Evolutionary conservation across 106 monocot genomes (phyloP).

Genomic region (Gastrodia elata): DNA sequence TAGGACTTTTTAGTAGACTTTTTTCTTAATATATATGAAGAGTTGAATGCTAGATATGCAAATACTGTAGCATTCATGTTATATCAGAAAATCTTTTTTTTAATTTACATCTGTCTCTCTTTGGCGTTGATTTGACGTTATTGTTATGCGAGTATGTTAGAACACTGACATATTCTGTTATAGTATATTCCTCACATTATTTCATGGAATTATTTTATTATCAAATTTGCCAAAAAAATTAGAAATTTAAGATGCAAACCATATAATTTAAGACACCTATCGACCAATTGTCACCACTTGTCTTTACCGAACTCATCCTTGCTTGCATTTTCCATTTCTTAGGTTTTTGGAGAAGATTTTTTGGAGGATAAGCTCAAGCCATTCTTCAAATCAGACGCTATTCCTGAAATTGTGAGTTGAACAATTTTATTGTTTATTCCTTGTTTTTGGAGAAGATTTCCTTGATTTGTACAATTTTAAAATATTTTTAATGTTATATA

Average conservation of each 20-base stretch:
- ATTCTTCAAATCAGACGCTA: slow-evolving; percentile 89
- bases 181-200: too few species aligned
- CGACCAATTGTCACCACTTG: not conserved
- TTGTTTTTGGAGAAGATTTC: not conserved
- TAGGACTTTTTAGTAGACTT: too few species aligned
- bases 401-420: slow-evolving; percentile 65
- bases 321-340: slow-evolving; percentile 1
- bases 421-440: not conserved
- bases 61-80: too few species aligned
- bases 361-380: slow-evolving; percentile 82
- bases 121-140: too few species aligned
- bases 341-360: slow-evolving; percentile 75
- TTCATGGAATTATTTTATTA: too few species aligned
- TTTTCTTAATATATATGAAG: too few species aligned
- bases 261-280: not conserved
- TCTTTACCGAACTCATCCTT: not conserved
- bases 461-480: slow-evolving; percentile 2
- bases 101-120: too few species aligned
- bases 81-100: too few species aligned
- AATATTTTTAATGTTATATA: not conserved
- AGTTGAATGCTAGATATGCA: too few species aligned
- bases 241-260: not conserved
- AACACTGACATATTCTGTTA: too few species aligned
- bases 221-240: too few species aligned
- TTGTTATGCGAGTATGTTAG: too few species aligned